phyloP scores from a whole-genome alignment of 2,329 filamentous ascomycete species.

The Ophiocordyceps camponoti-rufipedis region DNA sequence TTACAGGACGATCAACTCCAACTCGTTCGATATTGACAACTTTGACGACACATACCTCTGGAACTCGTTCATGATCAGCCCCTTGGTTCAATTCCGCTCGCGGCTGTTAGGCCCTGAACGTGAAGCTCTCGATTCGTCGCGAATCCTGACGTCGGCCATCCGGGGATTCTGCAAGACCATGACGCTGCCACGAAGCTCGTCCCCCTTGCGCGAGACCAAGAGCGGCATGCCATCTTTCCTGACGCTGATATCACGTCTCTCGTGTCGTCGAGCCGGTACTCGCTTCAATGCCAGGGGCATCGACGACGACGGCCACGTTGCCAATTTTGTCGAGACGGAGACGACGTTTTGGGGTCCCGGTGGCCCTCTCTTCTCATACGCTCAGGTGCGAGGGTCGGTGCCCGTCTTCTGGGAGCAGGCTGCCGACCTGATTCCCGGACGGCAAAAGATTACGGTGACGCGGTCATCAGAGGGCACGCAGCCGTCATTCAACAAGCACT shows the following conservation, averaged over 20 bases:
- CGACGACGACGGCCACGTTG: conserved; percentile 91
- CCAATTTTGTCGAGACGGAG: conserved; percentile 98
- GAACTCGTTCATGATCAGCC: conserved; percentile 98
- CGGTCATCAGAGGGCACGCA: conserved; percentile 80
- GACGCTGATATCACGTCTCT: conserved; percentile 80
- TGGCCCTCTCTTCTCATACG: conserved; percentile 74
- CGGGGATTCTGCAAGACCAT: conserved; percentile 81
- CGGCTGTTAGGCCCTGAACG: conserved; percentile 60
- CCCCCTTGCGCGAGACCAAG: conserved; percentile 46
- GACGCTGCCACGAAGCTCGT: conserved; percentile 59
- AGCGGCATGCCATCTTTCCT: conserved; percentile 66
- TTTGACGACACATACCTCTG: conserved; percentile 86
- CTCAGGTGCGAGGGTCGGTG: conserved; percentile 80
- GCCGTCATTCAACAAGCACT: conserved; percentile 89
- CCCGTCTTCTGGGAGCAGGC: conserved; percentile 96
- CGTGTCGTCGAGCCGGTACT: conserved; percentile 79
- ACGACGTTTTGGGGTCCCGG: conserved; percentile 76
- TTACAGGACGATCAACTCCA: conserved; percentile 49
- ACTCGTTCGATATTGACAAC: conserved; percentile 77
- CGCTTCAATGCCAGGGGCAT: conserved; percentile 95
- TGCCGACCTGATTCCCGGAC: conserved; percentile 69
- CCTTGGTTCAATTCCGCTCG: conserved; percentile 75
- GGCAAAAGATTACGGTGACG: conserved; percentile 88
- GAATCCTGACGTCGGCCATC: conserved; percentile 84
- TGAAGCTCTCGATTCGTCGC: conserved; percentile 63